phyloP scores from a whole-genome alignment of 306 rosid species.

The Prunus salicina region DNA sequence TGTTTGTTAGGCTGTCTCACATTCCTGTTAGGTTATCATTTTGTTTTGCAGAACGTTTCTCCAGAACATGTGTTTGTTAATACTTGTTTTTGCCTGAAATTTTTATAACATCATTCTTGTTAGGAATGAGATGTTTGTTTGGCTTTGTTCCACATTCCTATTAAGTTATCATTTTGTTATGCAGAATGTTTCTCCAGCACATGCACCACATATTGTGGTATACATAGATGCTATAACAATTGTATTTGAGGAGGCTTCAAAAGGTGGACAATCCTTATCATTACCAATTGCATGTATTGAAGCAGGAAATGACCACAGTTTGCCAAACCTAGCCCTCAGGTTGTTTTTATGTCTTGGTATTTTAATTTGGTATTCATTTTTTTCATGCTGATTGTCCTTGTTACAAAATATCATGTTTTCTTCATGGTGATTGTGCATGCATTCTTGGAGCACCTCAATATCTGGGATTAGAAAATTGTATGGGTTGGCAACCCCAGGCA shows the following conservation, averaged over 20 bases:
- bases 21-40: not conserved
- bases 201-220: slow-evolving; percentile 70
- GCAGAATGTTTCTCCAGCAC: slow-evolving; percentile 87
- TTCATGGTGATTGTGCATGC: not conserved
- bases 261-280: slow-evolving; percentile 56
- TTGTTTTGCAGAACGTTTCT: slow-evolving; percentile 66
- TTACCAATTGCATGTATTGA: slow-evolving; percentile 81
- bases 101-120: not conserved
- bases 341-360: slow-evolving; percentile 37
- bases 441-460: not conserved
- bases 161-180: slow-evolving; percentile 18
- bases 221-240: slow-evolving; percentile 87
- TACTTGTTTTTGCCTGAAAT: not conserved
- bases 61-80: slow-evolving; percentile 49
- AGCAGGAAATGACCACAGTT: slow-evolving; percentile 77
- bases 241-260: slow-evolving; percentile 69
- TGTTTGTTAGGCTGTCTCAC: not conserved
- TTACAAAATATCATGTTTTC: not conserved
- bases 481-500: not conserved
- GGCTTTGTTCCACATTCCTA: not conserved
- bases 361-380: slow-evolving; percentile 5
- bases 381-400: slow-evolving; percentile 11
- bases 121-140: not conserved
- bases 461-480: slow-evolving; percentile 1
- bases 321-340: slow-evolving; percentile 95